A percentile compares a stretch with the other conserved stretches of the same genome.
Conservation (phyloP, 73 alveolate genomes). For the Paramecium octaurelia region DNA sequence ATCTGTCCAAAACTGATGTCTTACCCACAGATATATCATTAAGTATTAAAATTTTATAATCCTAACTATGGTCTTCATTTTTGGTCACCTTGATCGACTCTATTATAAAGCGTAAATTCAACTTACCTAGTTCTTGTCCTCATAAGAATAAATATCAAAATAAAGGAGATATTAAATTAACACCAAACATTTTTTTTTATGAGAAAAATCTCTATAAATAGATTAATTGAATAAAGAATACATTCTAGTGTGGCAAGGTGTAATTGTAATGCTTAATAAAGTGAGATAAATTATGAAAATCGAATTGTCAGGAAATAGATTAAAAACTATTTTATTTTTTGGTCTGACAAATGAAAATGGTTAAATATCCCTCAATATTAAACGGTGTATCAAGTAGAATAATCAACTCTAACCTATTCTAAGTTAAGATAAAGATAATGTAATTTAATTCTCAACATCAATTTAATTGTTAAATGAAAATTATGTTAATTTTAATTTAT, state of each 20-base stretch:
- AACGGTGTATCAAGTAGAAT: constrained; percentile 15
- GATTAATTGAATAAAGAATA: neutral
- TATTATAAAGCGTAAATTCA: neutral
- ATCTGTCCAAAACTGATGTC: constrained; percentile 52
- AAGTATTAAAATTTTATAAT: constrained; percentile 31
- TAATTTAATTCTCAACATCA: too few species aligned
- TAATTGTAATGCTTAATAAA: neutral
- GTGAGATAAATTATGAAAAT: neutral
- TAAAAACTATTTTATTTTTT: neutral
- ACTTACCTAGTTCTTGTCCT: neutral
- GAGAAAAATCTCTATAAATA: neutral
- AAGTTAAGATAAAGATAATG: neutral
- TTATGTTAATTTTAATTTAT: too few species aligned
- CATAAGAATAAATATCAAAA: neutral
- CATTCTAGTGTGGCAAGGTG: neutral
- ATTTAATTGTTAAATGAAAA: too few species aligned
- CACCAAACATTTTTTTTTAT: neutral
- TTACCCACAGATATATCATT: constrained; percentile 59
- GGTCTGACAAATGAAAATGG: neutral
- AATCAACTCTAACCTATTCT: constrained; percentile 41
- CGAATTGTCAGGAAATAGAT: neutral
- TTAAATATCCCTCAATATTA: neutral
- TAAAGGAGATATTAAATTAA: neutral
- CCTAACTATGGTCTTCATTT: neutral
- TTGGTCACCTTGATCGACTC: neutral